phyloP scores from a whole-genome alignment of 2,329 filamentous ascomycete genomes.

The Fusarium neocosmosporiellum region DNA sequence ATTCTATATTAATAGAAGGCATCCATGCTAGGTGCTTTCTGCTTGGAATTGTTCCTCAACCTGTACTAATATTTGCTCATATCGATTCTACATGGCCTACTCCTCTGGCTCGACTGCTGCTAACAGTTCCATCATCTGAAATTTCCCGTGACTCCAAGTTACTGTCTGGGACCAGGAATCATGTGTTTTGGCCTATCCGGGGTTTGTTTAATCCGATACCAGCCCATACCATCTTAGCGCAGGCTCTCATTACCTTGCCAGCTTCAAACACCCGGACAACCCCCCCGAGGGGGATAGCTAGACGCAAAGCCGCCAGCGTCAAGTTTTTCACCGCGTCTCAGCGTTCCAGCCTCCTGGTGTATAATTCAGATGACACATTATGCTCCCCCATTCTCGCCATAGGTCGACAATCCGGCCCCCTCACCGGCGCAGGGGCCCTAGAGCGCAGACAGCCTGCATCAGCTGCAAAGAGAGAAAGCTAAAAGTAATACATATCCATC shows the following conservation, averaged over 20 bases:
- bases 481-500: neutral
- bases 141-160: neutral
- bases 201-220: neutral
- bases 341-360: neutral
- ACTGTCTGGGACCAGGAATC: neutral
- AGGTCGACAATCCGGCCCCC: neutral
- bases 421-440: neutral
- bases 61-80: neutral
- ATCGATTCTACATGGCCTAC: neutral
- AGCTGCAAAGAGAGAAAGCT: slow-evolving; percentile 20
- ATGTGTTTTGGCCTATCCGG: neutral
- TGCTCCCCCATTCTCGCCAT: neutral
- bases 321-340: neutral
- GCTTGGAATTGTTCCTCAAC: neutral
- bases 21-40: neutral
- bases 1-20: neutral
- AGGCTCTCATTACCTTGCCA: neutral
- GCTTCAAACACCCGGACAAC: neutral
- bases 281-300: neutral
- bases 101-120: neutral
- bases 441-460: slow-evolving; percentile 6
- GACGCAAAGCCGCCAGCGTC: neutral
- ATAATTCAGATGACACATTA: neutral
- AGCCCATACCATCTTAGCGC: neutral
- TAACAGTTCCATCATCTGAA: neutral